Evolutionary conservation across 495 filamentous ascomycete genomes (phyloP), one percentile per base, ranked within the genome.

Genomic region (Cetradonia linearis): DNA sequence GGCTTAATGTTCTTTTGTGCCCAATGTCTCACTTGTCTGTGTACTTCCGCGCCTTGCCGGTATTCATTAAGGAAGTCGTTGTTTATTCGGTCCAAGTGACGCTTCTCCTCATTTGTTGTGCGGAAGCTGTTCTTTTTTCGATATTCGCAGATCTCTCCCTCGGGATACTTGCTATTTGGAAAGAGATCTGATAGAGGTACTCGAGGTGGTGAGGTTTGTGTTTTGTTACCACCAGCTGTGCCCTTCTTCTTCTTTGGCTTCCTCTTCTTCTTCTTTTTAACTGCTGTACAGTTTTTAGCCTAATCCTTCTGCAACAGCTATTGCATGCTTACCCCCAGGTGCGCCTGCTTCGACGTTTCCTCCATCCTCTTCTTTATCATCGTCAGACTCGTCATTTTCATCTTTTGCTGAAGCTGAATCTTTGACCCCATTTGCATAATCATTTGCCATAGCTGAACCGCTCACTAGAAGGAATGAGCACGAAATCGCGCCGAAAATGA

Each of bases 321-420:
- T 3, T 10, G 55, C 31, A 33, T n/a, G 54, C 72, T 56, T 59
- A 80, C 78, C 70, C 73, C 75, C 75, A 65, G 65, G 66, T 30
- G 70, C 75, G 40, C 70, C 78, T 55, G 69, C 68, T 3, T 74
- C 76, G 23, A 69, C 63, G 36, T 67, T 74, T 55, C 65, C 70
- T 31, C 67, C 71, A 20, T 76, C 78, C 36, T 79, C 77, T 23
- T 81, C 80, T 40, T 76, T 76, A 34, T 78, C 79, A 50, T 88
- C 86, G 34, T 87, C 84, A 30, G 83, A 85, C 48, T 87, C 84
- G 56, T 87, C 86, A 57, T 81, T 80, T 60, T 81, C 77, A 57
- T 67, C 74, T 46, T 65, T 47, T 40, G 33, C 13, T 14, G 50
- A 55, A 20, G 37, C n/a, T 40, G n/a, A 2, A 28, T 28, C 27